phyloP scores from a whole-genome alignment of 2,329 filamentous ascomycete species.

The Tolypocladium amazonense region DNA sequence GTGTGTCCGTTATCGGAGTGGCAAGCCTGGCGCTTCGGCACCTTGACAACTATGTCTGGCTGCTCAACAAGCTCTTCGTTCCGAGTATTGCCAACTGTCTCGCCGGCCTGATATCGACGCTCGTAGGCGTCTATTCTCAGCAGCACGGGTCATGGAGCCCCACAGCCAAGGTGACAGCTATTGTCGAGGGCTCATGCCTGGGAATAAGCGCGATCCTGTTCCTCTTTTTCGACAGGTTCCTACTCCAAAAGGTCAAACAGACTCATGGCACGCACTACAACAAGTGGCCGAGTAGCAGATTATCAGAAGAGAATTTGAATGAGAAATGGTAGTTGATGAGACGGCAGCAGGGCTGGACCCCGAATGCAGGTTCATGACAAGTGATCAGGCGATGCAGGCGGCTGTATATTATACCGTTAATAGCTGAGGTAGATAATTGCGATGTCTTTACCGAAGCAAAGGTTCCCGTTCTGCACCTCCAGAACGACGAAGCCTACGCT shows the following conservation, averaged over 20 bases:
- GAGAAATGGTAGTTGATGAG: neutral
- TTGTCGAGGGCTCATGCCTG: constrained; percentile 21
- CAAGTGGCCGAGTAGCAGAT: constrained; percentile 3
- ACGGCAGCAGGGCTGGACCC: neutral
- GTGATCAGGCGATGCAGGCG: neutral
- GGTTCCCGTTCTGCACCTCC: constrained; percentile 17
- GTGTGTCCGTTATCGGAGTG: constrained; percentile 22
- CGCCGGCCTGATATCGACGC: constrained; percentile 37
- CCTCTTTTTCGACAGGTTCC: constrained; percentile 17
- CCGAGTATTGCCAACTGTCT: constrained; percentile 33
- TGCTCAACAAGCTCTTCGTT: constrained; percentile 39
- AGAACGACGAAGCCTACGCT: constrained; percentile 19
- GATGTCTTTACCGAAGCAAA: constrained; percentile 13
- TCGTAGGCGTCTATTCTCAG: constrained; percentile 38
- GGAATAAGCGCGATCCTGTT: constrained; percentile 16
- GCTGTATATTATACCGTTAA: neutral
- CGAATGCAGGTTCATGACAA: neutral
- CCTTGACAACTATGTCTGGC: constrained; percentile 41
- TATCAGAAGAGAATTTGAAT: neutral
- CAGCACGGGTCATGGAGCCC: constrained; percentile 32
- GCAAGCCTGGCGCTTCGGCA: constrained; percentile 31
- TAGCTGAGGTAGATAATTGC: neutral
- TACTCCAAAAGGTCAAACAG: constrained; percentile 18
- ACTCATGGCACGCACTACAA: constrained; percentile 15
- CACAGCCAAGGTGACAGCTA: constrained; percentile 25